These are phyloP conservation scores for Penicillium griseofulvum DNA, from an alignment of 2,329 filamentous ascomycete species.

Conservation along the genomic window DNA sequence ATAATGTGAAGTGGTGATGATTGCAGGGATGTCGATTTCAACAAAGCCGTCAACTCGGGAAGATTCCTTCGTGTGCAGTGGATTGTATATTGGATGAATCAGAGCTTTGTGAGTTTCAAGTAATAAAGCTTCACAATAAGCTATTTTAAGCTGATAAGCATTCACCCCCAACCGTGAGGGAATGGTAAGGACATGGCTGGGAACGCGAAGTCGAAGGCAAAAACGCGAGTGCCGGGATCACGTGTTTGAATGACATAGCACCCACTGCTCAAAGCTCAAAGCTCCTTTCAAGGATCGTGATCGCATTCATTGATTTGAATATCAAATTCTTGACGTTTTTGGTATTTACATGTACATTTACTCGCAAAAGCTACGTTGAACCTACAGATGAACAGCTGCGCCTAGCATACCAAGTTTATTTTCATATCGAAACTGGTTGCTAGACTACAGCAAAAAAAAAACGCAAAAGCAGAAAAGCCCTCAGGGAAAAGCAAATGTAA, in stretches of 20 bases:
- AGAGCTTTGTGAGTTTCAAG: not conserved
- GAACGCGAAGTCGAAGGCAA: constrained; percentile 6
- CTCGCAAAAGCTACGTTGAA: not conserved
- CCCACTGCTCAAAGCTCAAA: not conserved
- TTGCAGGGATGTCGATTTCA: constrained; percentile 13
- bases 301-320: not conserved
- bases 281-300: too few relatives aligned
- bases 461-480: constrained; percentile 11
- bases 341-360: not conserved
- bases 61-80: not conserved
- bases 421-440: constrained; percentile 32
- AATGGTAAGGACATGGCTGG: not conserved
- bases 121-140: not conserved
- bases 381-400: not conserved
- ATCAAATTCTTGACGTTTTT: not conserved
- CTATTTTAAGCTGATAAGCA: not conserved
- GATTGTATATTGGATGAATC: not conserved
- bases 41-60: not conserved
- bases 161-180: constrained; percentile 4
- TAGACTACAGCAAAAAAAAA: constrained; percentile 28
- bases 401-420: constrained; percentile 32
- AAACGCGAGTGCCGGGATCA: constrained; percentile 17
- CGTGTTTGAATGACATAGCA: constrained; percentile 9
- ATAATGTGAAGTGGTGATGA: not conserved
- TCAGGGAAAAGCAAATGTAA: constrained; percentile 20